Percentiles rank a stretch among this genome's conserved stretches.
Evolutionary conservation across 257 asterid genomes (phyloP).

Genomic region (Primulina huaijiensis): DNA sequence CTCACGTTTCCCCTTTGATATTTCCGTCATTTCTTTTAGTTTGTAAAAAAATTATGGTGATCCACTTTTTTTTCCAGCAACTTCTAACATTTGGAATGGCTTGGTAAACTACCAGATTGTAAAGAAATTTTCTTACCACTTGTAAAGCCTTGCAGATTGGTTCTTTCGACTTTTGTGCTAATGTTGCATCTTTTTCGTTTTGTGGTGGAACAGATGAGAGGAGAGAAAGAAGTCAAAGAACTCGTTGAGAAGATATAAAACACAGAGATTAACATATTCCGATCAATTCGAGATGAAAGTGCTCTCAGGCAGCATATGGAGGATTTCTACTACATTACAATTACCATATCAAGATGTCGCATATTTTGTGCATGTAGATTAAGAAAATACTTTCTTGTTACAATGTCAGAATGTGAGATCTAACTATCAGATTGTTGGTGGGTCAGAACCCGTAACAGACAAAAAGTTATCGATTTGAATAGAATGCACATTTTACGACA

Average conservation of each 20-base stretch:
- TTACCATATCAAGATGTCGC: conserved; percentile 11
- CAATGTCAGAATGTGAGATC: conserved; percentile 65
- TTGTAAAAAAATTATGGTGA: not conserved
- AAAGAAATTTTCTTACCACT: not conserved
- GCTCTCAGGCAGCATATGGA: conserved; percentile 99
- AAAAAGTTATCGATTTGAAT: conserved; percentile 37
- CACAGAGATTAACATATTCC: conserved; percentile 91
- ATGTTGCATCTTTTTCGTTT: not conserved
- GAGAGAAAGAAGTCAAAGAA: conserved; percentile 86
- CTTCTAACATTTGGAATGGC: not conserved
- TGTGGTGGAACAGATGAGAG: conserved; percentile 64
- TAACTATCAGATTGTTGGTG: conserved; percentile 54
- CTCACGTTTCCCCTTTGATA: not conserved
- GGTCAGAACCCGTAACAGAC: conserved; percentile 36
- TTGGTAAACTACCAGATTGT: not conserved
- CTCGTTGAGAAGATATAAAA: conserved; percentile 85
- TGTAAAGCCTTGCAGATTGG: not conserved
- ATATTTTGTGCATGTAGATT: not conserved
- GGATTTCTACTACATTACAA: conserved; percentile 82
- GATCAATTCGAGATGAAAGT: conserved; percentile 91
- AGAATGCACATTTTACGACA: not conserved
- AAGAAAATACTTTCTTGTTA: not conserved
- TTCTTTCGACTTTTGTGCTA: not conserved
- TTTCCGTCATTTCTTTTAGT: not conserved
- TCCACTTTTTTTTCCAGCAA: not conserved